These are phyloP conservation scores for Claviceps capensis DNA, from an alignment of 2,329 filamentous ascomycete genomes.

Conservation along the genomic window DNA sequence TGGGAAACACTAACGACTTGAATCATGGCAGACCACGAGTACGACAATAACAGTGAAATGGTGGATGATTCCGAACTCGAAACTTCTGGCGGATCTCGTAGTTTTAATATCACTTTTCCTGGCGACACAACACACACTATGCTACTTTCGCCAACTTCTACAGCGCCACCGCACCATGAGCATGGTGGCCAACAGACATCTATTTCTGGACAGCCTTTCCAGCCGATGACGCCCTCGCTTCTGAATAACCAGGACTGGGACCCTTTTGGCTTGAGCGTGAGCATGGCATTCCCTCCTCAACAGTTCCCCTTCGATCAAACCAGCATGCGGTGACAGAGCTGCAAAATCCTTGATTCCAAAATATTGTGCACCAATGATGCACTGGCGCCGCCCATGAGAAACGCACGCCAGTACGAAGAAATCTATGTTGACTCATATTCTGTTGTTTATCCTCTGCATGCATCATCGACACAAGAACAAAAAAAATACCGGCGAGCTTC, in stretches of 20 bases:
- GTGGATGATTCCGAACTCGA: conserved; percentile 71
- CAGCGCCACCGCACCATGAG: conserved; percentile 24
- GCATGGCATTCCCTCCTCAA: conserved; percentile 85
- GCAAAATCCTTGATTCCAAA: background rate
- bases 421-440: background rate
- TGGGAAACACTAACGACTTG: conserved; percentile 48
- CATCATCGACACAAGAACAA: background rate
- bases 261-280: conserved; percentile 83
- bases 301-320: conserved; percentile 61
- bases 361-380: background rate
- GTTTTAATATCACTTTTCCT: conserved; percentile 47
- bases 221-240: conserved; percentile 47
- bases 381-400: background rate
- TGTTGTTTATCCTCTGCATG: background rate
- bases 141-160: conserved; percentile 27
- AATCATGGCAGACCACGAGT: conserved; percentile 70
- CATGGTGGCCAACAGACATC: conserved; percentile 20
- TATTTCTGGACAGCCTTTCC: conserved; percentile 34
- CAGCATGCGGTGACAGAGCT: conserved; percentile 29
- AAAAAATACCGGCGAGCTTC: background rate
- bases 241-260: conserved; percentile 83
- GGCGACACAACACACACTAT: conserved; percentile 27
- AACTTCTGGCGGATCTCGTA: conserved; percentile 48
- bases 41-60: conserved; percentile 80
- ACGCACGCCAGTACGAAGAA: background rate